A percentile compares a stretch with the other conserved stretches of the same genome.
phyloP scores from a whole-genome alignment of 352 stramenopile species.

The Phytophthora rubi region DNA sequence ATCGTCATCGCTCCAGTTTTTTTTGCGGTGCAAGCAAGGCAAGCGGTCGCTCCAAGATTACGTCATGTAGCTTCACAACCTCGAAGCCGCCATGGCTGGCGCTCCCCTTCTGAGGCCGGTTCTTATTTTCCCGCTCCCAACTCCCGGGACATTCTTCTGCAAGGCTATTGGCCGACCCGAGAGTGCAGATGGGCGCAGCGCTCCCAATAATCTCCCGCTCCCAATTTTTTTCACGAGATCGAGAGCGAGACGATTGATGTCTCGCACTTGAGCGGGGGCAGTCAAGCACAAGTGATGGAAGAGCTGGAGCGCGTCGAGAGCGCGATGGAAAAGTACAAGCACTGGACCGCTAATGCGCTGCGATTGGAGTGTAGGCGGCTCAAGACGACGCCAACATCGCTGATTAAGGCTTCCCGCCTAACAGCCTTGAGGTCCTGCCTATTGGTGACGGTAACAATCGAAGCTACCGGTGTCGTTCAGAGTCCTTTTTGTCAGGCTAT shows the following conservation, averaged over 20 bases:
- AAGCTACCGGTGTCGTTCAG: neutral
- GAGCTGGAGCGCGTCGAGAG: neutral
- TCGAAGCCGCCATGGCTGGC: too few species aligned
- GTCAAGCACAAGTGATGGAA: neutral
- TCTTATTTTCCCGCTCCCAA: neutral
- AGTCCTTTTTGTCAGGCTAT: neutral
- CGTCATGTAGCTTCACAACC: too few species aligned
- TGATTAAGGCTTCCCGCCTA: neutral
- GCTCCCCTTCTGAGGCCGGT: constrained; percentile 6
- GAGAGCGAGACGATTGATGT: neutral
- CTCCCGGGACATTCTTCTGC: neutral
- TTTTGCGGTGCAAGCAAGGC: too few species aligned
- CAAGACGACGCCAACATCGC: neutral
- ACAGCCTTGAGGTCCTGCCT: too few species aligned
- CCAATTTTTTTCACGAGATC: neutral
- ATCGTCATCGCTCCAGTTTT: too few species aligned
- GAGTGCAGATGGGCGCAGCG: neutral
- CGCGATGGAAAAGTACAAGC: neutral
- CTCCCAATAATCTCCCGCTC: neutral
- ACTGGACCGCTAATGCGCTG: neutral
- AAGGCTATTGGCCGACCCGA: neutral
- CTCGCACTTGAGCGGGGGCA: neutral
- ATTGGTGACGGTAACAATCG: neutral
- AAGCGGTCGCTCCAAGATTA: too few species aligned
- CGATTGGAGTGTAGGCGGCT: neutral